Conservation (phyloP, 768 basidiomycete genomes). For the Paxillus rubicundulus region DNA sequence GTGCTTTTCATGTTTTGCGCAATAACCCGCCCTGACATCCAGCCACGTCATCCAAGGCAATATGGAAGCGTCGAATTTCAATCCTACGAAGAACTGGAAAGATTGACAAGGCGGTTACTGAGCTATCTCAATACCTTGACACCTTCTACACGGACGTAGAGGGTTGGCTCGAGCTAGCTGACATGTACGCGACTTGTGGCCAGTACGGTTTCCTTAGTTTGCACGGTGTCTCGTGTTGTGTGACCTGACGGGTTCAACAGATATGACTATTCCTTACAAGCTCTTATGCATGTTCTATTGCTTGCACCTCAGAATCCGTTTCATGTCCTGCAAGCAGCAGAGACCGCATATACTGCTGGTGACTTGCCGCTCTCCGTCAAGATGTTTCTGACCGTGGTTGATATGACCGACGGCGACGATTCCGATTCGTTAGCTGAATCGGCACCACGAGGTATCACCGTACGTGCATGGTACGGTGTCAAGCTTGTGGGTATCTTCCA, state of each 20-base stretch:
- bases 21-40: not conserved
- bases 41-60: conserved; percentile 39
- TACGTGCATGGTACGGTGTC: conserved; percentile 81
- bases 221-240: not conserved
- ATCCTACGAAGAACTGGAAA: conserved; percentile 63
- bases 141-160: conserved; percentile 87
- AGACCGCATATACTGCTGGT: conserved; percentile 79
- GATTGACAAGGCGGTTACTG: conserved; percentile 63
- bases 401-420: conserved; percentile 68
- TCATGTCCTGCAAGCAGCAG: conserved; percentile 79
- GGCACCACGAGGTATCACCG: conserved; percentile 47
- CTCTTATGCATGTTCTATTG: conserved; percentile 77
- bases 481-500: conserved; percentile 57
- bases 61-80: conserved; percentile 82
- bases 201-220: conserved; percentile 49
- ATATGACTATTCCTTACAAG: conserved; percentile 68
- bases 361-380: conserved; percentile 77
- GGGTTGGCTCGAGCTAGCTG: conserved; percentile 84
- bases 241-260: conserved; percentile 36
- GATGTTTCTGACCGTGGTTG: conserved; percentile 73
- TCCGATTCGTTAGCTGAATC: conserved; percentile 51
- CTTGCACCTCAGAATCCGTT: conserved; percentile 86
- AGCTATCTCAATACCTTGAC: conserved; percentile 73
- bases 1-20: conserved; percentile 25
- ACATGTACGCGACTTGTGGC: conserved; percentile 70